Evolutionary conservation across 352 stramenopile species (phyloP).

Genomic region (Blastocystis hominis): DNA sequence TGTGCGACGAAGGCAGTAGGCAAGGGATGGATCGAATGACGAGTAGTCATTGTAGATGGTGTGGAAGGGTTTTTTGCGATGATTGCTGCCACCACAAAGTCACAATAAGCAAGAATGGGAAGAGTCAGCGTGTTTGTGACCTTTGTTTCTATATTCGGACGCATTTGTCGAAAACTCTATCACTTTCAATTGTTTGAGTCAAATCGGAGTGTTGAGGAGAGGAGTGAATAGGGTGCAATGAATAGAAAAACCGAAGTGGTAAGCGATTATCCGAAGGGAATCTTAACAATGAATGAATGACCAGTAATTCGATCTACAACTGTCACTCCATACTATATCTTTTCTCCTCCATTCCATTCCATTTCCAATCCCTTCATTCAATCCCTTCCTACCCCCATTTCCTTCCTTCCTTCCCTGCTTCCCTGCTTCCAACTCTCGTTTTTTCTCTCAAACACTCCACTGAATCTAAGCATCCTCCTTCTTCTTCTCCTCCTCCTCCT

Average conservation of each 20-base stretch:
- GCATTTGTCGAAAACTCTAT: background rate
- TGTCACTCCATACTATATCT: background rate
- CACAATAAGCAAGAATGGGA: background rate
- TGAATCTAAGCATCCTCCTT: no score
- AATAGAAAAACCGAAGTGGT: background rate
- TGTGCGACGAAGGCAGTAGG: background rate
- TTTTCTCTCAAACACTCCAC: background rate
- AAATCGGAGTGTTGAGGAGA: no score
- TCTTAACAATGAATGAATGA: background rate
- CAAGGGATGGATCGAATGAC: background rate
- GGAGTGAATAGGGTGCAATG: background rate
- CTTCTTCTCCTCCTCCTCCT: background rate
- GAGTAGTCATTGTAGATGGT: constrained; percentile 19
- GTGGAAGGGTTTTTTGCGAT: background rate
- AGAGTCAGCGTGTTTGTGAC: background rate
- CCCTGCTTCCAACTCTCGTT: no score
- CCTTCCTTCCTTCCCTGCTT: no score
- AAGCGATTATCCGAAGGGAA: background rate
- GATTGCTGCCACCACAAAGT: background rate
- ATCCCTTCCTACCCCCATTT: background rate
- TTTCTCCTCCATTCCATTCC: background rate
- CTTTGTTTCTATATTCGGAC: background rate
- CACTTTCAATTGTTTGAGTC: no score
- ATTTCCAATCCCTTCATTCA: no score
- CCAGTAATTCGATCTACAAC: background rate